Percentiles rank a stretch among this genome's conserved stretches.
phyloP scores from a whole-genome alignment of 2,329 filamentous ascomycete species.

The Ophiostoma novo-ulmi region DNA sequence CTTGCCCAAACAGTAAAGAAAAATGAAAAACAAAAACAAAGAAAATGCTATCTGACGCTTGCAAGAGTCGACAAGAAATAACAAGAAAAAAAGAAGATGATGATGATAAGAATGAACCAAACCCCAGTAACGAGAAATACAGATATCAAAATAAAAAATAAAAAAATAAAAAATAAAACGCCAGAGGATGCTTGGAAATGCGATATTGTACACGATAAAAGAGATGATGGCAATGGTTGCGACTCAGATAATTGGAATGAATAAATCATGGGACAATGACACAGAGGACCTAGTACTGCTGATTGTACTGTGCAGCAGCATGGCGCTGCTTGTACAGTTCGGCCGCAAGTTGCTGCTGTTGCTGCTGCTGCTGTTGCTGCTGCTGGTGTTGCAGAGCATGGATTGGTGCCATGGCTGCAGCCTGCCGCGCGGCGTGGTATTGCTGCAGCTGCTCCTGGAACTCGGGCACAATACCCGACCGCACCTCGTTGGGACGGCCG shows the following conservation, averaged over 20 bases:
- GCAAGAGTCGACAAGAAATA: not conserved
- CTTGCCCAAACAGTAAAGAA: not conserved
- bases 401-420: not conserved
- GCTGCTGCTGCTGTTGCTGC: conserved; percentile 19
- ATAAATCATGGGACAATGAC: not conserved
- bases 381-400: conserved; percentile 24
- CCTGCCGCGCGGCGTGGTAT: conserved; percentile 16
- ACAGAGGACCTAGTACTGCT: not conserved
- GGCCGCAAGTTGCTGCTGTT: not conserved
- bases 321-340: not conserved
- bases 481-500: conserved; percentile 62
- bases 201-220: not conserved
- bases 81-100: not conserved
- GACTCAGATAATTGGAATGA: not conserved
- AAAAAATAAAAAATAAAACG: not conserved
- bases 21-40: not conserved
- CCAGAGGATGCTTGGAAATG: conserved; percentile 1
- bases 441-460: conserved; percentile 35
- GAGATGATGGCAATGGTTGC: not conserved
- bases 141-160: too few species aligned
- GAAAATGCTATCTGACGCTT: not conserved
- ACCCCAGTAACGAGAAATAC: too few species aligned
- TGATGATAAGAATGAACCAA: too few species aligned
- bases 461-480: conserved; percentile 66
- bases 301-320: not conserved